Conservation (phyloP, 306 rosid species). For the Vigna mungo region DNA sequence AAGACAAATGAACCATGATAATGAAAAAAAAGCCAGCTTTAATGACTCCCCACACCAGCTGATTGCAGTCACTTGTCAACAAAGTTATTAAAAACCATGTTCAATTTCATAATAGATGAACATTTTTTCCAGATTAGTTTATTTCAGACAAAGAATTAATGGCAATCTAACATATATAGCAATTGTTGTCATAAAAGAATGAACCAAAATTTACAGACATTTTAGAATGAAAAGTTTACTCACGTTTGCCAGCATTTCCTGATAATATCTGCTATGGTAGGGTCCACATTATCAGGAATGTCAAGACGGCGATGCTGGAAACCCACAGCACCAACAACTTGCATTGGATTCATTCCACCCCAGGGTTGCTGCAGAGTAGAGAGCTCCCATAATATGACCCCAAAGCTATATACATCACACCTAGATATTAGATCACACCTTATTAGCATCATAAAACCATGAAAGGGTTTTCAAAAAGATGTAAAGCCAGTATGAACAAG, state of each 20-base stretch:
- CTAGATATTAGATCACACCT: slow-evolving; percentile 51
- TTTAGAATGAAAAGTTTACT: slow-evolving; percentile 49
- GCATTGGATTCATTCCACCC: slow-evolving; percentile 99
- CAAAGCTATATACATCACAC: slow-evolving; percentile 93
- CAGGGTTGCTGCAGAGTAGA: slow-evolving; percentile 92
- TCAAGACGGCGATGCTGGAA: slow-evolving; percentile 99
- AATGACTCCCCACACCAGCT: slow-evolving; percentile 7
- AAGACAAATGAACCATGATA: not conserved
- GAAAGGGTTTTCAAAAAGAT: not conserved
- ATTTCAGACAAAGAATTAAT: slow-evolving; percentile 23
- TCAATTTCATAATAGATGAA: not conserved
- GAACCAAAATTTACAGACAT: not conserved
- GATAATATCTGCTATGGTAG: slow-evolving; percentile 79
- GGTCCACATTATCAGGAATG: slow-evolving; percentile 81
- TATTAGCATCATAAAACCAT: slow-evolving; percentile 32
- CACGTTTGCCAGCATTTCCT: slow-evolving; percentile 95
- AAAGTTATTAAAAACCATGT: not conserved
- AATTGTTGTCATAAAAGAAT: not conserved
- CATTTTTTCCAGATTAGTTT: not conserved
- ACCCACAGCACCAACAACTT: slow-evolving; percentile 99
- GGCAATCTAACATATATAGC: slow-evolving; percentile 2
- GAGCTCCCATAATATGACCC: slow-evolving; percentile 97
- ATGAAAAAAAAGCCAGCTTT: not conserved
- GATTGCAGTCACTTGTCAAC: not conserved
- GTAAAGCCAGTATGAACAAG: slow-evolving; percentile 3